Evolutionary conservation across 148 eudicot genomes (phyloP), one percentile per base, ranked within the genome.

Genomic region (Camellia lanceoleosa): DNA sequence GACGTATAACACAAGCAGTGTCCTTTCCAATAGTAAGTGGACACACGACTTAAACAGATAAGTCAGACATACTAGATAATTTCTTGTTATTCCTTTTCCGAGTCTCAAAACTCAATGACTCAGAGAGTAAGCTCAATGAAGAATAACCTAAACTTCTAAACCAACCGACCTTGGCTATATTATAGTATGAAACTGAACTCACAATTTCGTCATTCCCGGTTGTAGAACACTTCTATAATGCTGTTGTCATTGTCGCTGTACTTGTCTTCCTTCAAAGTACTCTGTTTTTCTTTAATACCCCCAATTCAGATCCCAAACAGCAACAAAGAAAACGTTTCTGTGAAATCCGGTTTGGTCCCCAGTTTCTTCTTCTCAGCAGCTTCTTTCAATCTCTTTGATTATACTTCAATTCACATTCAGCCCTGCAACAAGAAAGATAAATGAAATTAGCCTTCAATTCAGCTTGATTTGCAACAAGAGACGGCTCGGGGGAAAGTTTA

Each of bases 321-420:
- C 73, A 76, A 63, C 73, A 65, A 81, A 47, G 38, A 30, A 46
- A 76, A 59, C 69, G 47, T 61, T 60, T 56, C 14, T 60, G 38
- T 56, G 19, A 60, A 61, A 63, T 79, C 75, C 75, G 85, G 78
- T 82, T 83, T 62, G 72, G 85, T 47, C 79, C 41, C 56, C 52
- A 1, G 38, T 30, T 12, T 13, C 30, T 66, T 59, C 72, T 80
- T 80, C 83, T 65, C 8, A 58, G 78, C 74, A 80, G 56, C 74
- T 80, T 80, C 83, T 58, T 30, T 63, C 56, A 11, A 74, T 43
- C 12, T 41, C 2, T 72, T 38, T 49, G 76, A 68, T 30, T 30
- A 30, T 60, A 69, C 60, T 51, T 3, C n/a, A 41, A 55, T 6
- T 13, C 38, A 12, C 15, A 15, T 15, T 69, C 60, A 59, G 51